Evolutionary conservation across 2,329 filamentous ascomycete species (phyloP), one percentile per base, ranked within the genome.

Genomic region (Emydomyces testavorans): DNA sequence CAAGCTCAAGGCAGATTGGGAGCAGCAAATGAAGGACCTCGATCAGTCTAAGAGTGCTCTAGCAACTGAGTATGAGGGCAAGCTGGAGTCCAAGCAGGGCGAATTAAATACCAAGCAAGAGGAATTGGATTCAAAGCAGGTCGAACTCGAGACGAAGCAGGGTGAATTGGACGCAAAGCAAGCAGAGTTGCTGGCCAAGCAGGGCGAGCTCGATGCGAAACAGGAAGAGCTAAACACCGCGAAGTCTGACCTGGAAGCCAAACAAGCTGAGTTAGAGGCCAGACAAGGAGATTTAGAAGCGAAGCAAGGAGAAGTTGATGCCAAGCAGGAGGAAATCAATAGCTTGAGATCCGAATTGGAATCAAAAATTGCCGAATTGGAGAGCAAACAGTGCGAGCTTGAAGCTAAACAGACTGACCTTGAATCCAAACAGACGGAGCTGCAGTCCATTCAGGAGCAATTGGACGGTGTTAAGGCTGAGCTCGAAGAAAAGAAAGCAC

Each of bases 11-110:
- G 54, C 54, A 13, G 62, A 60, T 38, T 68, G 57, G 59, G 65
- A 63, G 46, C 57, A 58, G 31, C 61, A 63, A 40, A 69, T 66
- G 45, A 55, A 64, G n/a, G 54, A 63, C 18, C 58, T 71, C 45
- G 58, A 66, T 36, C 60, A 62, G 23, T 59, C 64, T 4, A 63
- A 68, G 16, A 54, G 60, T 18, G 50, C 54, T 2, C 55, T 71
- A 38, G 61, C 66, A 46, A 55, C 58, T 10, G 59, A 68, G 29
- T 60, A 67, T 18, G 64, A 67, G 46, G 46, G 49, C 16, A 48
- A 56, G 21, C 60, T 64, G 35, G 35, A 46, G 15, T 43, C 50
- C 4, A 58, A 53, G 43, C 61, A 61, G 38, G 52, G 58, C 11
- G 58, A 63, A 26, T 53, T 64, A 15, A 56, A 64, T 24, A 53